These are phyloP conservation scores for Pochonia chlamydosporia DNA, from an alignment of 2,329 filamentous ascomycete genomes.

Conservation along the genomic window DNA sequence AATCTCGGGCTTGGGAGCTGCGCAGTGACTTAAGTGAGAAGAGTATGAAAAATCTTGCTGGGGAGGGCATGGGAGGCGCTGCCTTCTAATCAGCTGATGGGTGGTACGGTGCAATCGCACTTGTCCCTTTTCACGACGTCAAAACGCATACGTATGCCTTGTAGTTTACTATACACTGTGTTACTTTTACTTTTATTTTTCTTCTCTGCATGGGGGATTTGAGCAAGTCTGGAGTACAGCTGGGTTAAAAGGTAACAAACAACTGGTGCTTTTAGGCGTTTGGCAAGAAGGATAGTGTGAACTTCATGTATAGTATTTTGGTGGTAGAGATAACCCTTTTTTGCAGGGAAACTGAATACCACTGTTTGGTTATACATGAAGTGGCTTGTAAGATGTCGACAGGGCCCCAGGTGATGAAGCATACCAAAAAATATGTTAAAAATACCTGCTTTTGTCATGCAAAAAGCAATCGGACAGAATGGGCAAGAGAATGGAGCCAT, in stretches of 20 bases:
- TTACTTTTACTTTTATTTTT: neutral
- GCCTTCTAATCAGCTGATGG: slow-evolving; percentile 37
- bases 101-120: neutral
- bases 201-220: neutral
- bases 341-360: no score
- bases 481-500: no score
- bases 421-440: no score
- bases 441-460: no score
- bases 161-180: neutral
- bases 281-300: neutral
- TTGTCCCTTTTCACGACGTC: neutral
- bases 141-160: neutral
- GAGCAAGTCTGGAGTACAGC: neutral
- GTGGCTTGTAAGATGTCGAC: no score
- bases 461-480: no score
- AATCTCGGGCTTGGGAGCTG: slow-evolving; percentile 48
- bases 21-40: slow-evolving; percentile 51
- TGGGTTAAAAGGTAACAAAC: neutral
- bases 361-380: no score
- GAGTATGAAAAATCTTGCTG: slow-evolving; percentile 50
- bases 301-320: neutral
- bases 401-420: no score
- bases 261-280: neutral
- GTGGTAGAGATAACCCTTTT: neutral
- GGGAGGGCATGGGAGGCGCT: slow-evolving; percentile 49